Evolutionary conservation across 805 yeast species (phyloP), one percentile per base, ranked within the genome.

Genomic region (Phaffomyces antillensis): DNA sequence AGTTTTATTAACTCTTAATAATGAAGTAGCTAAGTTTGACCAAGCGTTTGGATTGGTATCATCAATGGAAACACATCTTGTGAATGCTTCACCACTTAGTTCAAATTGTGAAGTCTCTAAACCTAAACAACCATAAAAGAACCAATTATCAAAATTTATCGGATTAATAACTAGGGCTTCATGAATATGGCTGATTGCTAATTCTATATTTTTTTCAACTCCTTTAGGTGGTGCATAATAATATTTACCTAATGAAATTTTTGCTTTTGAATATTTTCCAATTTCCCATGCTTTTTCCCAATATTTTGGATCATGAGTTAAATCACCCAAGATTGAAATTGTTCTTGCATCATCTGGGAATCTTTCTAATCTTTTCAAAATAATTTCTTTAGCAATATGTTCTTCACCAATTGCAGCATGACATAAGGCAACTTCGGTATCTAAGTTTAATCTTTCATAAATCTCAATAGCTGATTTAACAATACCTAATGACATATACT

Each of bases 261-360:
- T 90, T 2, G 99, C 96, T 48, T 84, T 80, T 24, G 90, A 79
- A 53, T 90, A 88, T 50, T 74, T 76, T 17, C 95, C 95, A 39
- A 83, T 63, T 35, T 79, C 79, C 99, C 99, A 93, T 13, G 96
- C 86, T 56, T 78, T 77, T 45, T 70, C 72, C 97, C 98, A 93
- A 42, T 77, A 67, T 8, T 60, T 52, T 3, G 96, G 91, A 53
- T 88, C 87, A 49, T 76, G 80, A 41, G 77, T 79, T 34, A 93
- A 73, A 59, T 90, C 97, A 51, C 98, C 99, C 39, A 87, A 68
- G 24, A 91, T 80, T 2, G 91, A 79, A 58, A 81, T 72, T 0
- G 95, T 88, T 52, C 96, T 73, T 0, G 96, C 90, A 63, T 88
- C 96, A 3, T 75, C 70, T 4, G 95, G 88, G 53, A 76, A 72